Evolutionary conservation across 441 rosid genomes (phyloP).

Genomic region (Erodium chrysanthum): DNA sequence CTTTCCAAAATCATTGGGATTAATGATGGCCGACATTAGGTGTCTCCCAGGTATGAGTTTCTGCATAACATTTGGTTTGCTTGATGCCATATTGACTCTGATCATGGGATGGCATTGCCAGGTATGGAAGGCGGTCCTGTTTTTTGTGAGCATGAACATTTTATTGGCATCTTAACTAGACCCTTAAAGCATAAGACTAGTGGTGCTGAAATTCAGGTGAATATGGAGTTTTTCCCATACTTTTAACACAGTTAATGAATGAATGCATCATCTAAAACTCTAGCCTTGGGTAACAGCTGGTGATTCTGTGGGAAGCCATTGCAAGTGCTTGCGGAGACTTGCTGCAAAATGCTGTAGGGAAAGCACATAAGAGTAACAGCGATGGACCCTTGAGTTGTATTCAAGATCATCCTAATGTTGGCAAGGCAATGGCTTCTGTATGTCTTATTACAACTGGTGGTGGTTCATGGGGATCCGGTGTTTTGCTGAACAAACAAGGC

Average conservation of each 20-base stretch:
- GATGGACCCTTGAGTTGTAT: neutral
- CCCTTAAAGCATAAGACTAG: constrained; percentile 73
- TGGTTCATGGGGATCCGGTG: constrained; percentile 89
- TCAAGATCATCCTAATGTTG: too few species aligned
- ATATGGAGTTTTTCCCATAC: constrained; percentile 2
- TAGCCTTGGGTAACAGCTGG: constrained; percentile 94
- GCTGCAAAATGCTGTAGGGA: constrained; percentile 48
- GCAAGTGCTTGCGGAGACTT: constrained; percentile 74
- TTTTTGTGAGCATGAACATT: constrained; percentile 46
- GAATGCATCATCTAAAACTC: constrained; percentile 54
- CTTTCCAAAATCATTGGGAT: constrained; percentile 46
- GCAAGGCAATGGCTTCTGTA: constrained; percentile 35
- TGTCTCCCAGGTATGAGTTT: constrained; percentile 80
- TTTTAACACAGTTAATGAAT: constrained; percentile 33
- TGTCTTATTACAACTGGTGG: constrained; percentile 69
- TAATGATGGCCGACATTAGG: constrained; percentile 83
- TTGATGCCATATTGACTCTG: constrained; percentile 16
- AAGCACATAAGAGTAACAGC: constrained; percentile 20
- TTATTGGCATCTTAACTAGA: constrained; percentile 68
- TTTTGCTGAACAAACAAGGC: constrained; percentile 71
- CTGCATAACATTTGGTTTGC: constrained; percentile 16
- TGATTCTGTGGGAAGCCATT: constrained; percentile 98
- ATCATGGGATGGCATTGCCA: constrained; percentile 22
- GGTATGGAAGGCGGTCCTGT: constrained; percentile 93
- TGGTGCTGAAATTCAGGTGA: constrained; percentile 89